Evolutionary conservation across 2,329 filamentous ascomycete genomes (phyloP).

Genomic region (Penicillium psychrosexuale): DNA sequence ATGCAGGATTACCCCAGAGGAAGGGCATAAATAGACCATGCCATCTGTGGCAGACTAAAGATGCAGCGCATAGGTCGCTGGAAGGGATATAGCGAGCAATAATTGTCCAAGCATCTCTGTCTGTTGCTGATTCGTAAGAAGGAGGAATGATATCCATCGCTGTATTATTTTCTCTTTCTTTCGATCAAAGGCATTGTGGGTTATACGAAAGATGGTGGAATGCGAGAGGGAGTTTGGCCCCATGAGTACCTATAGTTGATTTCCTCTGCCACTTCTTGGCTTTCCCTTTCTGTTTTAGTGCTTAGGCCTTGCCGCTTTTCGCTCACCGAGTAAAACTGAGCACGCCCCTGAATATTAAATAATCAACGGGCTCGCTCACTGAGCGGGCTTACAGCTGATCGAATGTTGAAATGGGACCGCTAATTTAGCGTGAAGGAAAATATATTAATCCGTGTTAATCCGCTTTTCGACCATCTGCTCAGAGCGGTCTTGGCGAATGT

Average conservation of each 20-base stretch:
- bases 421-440: too few relatives aligned
- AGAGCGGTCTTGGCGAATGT: too few relatives aligned
- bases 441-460: too few relatives aligned
- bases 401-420: too few relatives aligned
- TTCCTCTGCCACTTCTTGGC: too few relatives aligned
- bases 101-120: constrained; percentile 54
- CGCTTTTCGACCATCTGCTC: too few relatives aligned
- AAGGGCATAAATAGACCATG: constrained; percentile 57
- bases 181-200: not conserved
- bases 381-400: too few relatives aligned
- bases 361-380: too few relatives aligned
- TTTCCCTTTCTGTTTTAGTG: too few relatives aligned
- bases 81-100: constrained; percentile 57
- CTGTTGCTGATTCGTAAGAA: constrained; percentile 57
- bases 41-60: constrained; percentile 57
- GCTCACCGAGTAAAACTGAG: too few relatives aligned
- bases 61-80: constrained; percentile 54
- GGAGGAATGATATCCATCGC: constrained; percentile 58
- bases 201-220: not conserved
- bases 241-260: not conserved
- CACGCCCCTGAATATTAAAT: too few relatives aligned
- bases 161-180: not conserved
- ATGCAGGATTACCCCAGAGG: constrained; percentile 62
- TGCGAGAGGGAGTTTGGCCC: not conserved
- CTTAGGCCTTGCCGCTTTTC: too few relatives aligned